phyloP scores from a whole-genome alignment of 352 stramenopile species.

The Blastocystis sp. region DNA sequence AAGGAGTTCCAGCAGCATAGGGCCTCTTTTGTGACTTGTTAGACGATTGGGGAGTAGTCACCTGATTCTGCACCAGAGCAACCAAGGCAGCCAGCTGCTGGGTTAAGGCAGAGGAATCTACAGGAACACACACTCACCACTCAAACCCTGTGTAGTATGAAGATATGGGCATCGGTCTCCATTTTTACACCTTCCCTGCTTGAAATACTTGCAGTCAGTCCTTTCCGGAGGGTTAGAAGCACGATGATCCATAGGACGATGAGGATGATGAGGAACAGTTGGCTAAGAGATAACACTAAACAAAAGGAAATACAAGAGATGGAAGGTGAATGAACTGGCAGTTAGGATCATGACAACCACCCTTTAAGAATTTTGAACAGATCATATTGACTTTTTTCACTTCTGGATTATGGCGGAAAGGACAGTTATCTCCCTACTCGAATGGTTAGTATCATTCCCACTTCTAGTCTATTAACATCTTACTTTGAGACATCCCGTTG shows the following conservation, averaged over 20 bases:
- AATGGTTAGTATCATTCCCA: background rate
- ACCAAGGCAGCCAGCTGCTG: background rate
- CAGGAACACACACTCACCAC: background rate
- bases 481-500: slow-evolving; percentile 51
- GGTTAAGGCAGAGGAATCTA: background rate
- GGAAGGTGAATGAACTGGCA: slow-evolving; percentile 45
- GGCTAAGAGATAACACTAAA: background rate
- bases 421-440: slow-evolving; percentile 36
- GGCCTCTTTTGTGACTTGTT: background rate
- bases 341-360: slow-evolving; percentile 24
- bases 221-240: background rate
- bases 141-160: background rate
- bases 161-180: slow-evolving; percentile 33
- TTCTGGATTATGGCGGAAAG: slow-evolving; percentile 27
- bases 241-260: background rate
- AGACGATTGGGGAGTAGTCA: background rate
- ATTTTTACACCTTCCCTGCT: slow-evolving; percentile 49
- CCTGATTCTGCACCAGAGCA: background rate
- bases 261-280: background rate
- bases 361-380: slow-evolving; percentile 18
- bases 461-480: background rate
- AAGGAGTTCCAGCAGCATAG: background rate
- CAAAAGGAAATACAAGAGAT: background rate
- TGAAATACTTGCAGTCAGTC: slow-evolving; percentile 27
- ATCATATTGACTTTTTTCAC: slow-evolving; percentile 53